phyloP scores from a whole-genome alignment of 2,329 filamentous ascomycete genomes.

The Colletotrichum endophyticum region DNA sequence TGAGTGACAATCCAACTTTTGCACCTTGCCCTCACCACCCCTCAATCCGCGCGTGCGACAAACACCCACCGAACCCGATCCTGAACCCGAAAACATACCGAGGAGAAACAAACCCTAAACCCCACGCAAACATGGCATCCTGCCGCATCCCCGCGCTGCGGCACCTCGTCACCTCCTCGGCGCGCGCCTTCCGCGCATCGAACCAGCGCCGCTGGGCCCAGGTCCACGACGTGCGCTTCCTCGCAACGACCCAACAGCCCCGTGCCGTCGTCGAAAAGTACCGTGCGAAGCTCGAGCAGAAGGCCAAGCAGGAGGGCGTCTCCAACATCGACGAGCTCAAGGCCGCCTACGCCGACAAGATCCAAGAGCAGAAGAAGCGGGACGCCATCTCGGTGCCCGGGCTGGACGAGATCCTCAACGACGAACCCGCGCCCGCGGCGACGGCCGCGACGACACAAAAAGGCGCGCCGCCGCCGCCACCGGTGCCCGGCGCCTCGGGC shows the following conservation, averaged over 20 bases:
- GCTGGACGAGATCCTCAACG: constrained; percentile 27
- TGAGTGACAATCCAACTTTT: constrained; percentile 6
- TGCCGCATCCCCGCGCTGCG: constrained; percentile 54
- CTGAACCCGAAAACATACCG: no score
- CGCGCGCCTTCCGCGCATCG: constrained; percentile 35
- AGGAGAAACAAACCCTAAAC: not conserved
- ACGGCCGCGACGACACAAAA: constrained; percentile 30
- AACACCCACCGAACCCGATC: not conserved
- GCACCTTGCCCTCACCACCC: not conserved
- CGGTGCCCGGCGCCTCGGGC: constrained; percentile 27
- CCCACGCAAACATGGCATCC: constrained; percentile 48
- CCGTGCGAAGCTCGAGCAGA: constrained; percentile 80
- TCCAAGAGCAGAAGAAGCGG: constrained; percentile 71
- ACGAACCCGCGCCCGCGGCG: constrained; percentile 34
- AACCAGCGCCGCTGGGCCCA: constrained; percentile 86
- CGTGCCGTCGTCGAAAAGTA: constrained; percentile 83
- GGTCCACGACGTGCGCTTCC: constrained; percentile 89
- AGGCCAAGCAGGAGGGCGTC: constrained; percentile 76
- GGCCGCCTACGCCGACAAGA: constrained; percentile 84
- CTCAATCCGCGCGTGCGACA: not conserved
- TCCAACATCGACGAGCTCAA: constrained; percentile 77
- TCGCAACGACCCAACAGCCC: constrained; percentile 76
- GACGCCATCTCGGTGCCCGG: constrained; percentile 58
- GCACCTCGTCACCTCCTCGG: constrained; percentile 40
- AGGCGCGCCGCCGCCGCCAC: not conserved